Percentiles rank a stretch among this genome's conserved stretches.
phyloP scores from a whole-genome alignment of 225 moss, liverwort and hornwort species.

The Pseudisothecium myosuroides region DNA sequence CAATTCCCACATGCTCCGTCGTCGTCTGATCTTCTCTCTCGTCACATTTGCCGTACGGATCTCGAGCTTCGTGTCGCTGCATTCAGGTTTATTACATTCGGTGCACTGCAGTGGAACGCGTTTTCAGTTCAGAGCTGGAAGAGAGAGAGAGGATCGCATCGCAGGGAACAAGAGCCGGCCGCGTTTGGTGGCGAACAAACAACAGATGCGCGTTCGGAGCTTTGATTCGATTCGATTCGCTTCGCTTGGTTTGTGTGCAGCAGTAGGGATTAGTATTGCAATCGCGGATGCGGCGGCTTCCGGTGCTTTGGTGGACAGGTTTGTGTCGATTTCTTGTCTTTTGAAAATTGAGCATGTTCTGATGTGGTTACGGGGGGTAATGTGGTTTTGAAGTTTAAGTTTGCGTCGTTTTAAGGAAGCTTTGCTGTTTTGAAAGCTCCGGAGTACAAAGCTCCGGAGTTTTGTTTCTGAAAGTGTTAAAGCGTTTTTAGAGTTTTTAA shows the following conservation, averaged over 20 bases:
- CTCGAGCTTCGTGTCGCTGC: background rate
- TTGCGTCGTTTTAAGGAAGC: background rate
- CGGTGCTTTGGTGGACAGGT: background rate
- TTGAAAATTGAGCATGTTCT: background rate
- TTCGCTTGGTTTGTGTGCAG: background rate
- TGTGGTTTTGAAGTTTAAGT: background rate
- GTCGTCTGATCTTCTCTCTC: no score
- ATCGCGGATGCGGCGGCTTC: background rate
- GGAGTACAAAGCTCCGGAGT: background rate
- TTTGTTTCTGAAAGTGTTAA: background rate
- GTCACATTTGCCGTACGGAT: background rate
- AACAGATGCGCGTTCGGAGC: background rate
- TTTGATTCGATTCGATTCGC: no score
- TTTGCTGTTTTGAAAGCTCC: background rate
- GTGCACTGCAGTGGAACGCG: background rate
- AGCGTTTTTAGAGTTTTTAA: background rate
- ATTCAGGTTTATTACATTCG: background rate
- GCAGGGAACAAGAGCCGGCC: background rate
- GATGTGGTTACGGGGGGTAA: background rate
- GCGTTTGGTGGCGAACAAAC: background rate
- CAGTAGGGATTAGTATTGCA: background rate
- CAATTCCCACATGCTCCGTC: background rate
- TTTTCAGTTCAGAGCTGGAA: background rate
- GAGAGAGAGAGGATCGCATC: background rate
- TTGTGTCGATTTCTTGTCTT: background rate